Base-by-base conservation (phyloP, 345 rosid genomes). In the Turritis glabra region DNA sequence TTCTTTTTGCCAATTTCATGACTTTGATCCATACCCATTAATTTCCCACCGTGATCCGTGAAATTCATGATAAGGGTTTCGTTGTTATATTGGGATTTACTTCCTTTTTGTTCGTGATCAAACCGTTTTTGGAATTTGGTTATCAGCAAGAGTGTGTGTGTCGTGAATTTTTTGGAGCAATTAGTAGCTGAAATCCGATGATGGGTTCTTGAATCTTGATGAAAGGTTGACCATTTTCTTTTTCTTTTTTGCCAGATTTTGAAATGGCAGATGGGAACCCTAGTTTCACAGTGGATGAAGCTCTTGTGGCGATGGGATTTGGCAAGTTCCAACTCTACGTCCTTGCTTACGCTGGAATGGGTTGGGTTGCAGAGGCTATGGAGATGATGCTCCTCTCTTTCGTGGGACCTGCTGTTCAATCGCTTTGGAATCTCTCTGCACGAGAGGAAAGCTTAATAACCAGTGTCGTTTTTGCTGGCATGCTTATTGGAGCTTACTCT, bases 331-430 rank as follows among this genome's bases (percentile, higher is more conserved):
- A 93, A 59, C 37, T 67, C 5, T 75, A 79, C 44, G 86, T 93
- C 48, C 89, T 91, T 61, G 89, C 86, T 55, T 93, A 93, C 70
- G 92, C 97, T 59, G 98, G 97, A 70, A 85, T 93, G 94, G 98
- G 88, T 55, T 88, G 88, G 98, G 29, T 87, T 69, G 92, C 91
- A 7, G 98, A 93, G 64, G 98, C 98, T 4, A 93, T 93, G 98
- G 97, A 93, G 74, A 83, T 91, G 91, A 93, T 93, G 98, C 90
- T 93, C 23, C 92, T 93, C 30, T 93, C 97, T 22, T 91, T 87
- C 72, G 71, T 93, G 2, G 98, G 98, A 48, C 92, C 97, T 21
- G 92, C 91, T 35, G 90, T 93, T 63, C 86, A 88, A 75, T 78
- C 85, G 13, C 44, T 72, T 0, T 93, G 98, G 98, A 78, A 50